A percentile compares a stretch with the other conserved stretches of the same genome.
These are phyloP conservation scores for Ceratocystis diversiconidia DNA, from an alignment of 2,329 filamentous ascomycete genomes.

Conservation along the genomic window DNA sequence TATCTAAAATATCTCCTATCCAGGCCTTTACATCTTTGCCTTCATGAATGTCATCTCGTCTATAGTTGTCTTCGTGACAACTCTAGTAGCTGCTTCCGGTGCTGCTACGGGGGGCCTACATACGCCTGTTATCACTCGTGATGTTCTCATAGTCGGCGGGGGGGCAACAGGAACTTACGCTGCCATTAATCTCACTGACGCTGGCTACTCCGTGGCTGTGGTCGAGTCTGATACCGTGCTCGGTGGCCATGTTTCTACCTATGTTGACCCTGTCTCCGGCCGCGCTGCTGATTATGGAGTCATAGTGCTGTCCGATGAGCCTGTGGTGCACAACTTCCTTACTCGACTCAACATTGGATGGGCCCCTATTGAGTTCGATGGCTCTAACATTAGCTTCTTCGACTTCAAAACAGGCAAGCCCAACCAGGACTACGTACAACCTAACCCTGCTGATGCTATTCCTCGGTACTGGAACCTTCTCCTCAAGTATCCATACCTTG, in stretches of 20 bases:
- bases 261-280: constrained; percentile 55
- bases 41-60: neutral
- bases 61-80: neutral
- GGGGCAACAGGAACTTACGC: constrained; percentile 58
- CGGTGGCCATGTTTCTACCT: constrained; percentile 59
- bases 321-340: constrained; percentile 66
- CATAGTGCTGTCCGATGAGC: constrained; percentile 55
- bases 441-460: neutral
- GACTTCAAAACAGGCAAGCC: constrained; percentile 8
- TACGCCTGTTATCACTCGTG: constrained; percentile 37
- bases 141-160: constrained; percentile 55
- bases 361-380: neutral
- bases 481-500: constrained; percentile 9
- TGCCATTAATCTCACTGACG: constrained; percentile 54
- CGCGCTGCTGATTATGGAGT: constrained; percentile 63
- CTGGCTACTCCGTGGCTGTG: constrained; percentile 55
- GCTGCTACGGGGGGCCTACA: constrained; percentile 11
- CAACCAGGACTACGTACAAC: constrained; percentile 1
- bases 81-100: neutral
- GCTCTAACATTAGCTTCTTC: constrained; percentile 1
- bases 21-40: neutral
- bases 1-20: neutral
- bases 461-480: constrained; percentile 7
- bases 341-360: constrained; percentile 50
- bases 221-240: constrained; percentile 60